Percentiles rank a stretch among this genome's conserved stretches.
These are phyloP conservation scores for Lachnellula hyalina DNA, from an alignment of 2,329 filamentous ascomycete genomes.

Conservation along the genomic window DNA sequence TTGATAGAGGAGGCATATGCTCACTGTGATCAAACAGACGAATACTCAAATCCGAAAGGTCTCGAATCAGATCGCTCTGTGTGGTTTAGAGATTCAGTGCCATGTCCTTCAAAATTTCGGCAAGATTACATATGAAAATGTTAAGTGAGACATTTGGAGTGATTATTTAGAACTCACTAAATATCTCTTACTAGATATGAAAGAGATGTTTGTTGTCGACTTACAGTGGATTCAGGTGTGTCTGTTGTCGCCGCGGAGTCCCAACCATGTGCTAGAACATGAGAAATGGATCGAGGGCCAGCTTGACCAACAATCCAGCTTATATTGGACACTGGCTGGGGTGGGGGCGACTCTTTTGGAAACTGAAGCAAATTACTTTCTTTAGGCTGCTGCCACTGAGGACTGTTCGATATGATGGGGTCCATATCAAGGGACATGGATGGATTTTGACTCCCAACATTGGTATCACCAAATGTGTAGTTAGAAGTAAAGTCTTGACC, in stretches of 20 bases:
- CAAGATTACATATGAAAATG: background rate
- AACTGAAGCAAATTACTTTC: background rate
- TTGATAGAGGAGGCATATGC: constrained; percentile 18
- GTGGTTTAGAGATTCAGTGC: background rate
- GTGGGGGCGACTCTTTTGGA: background rate
- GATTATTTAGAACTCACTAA: too few species aligned
- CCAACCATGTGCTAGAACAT: background rate
- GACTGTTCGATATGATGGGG: background rate
- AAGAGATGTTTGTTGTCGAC: background rate
- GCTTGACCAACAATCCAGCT: background rate
- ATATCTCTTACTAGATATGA: too few species aligned
- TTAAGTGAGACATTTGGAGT: background rate
- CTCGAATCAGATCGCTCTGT: constrained; percentile 11
- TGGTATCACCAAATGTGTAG: background rate
- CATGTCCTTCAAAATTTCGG: background rate
- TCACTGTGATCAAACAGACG: constrained; percentile 16
- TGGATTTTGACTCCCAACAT: background rate
- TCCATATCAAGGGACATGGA: background rate
- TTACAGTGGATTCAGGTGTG: background rate
- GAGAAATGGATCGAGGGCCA: background rate
- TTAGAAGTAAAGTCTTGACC: background rate
- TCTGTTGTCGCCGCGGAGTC: background rate
- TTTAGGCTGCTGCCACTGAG: background rate
- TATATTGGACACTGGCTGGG: background rate
- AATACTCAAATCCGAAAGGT: constrained; percentile 20